Evolutionary conservation across 208 protist genomes (phyloP), one percentile per base, ranked within the genome.

Genomic region (Crithidia bombi): DNA sequence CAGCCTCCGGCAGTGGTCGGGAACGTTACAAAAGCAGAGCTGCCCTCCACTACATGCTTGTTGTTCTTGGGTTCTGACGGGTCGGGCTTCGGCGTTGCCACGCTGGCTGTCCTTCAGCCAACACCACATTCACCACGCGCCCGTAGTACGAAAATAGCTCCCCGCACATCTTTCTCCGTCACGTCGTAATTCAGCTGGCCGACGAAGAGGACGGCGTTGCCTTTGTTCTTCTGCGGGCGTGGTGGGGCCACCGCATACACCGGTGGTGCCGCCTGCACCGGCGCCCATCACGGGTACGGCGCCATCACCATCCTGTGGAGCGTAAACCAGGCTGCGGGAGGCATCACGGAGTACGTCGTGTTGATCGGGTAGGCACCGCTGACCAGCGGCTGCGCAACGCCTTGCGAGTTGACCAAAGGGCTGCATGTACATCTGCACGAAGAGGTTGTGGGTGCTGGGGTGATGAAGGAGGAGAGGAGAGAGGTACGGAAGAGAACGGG

Each of bases 131-230:
- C 3, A 90, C 73, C 3, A 86, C 77, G 35, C 89, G 58, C 12
- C 85, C 87, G 62, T 92, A 92, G 75, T 83, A 92, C 44, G 78
- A 59, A 62, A 92, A 92, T 26, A 92, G 58, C 47, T 82, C 79
- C 26, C 44, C 64, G 3, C 74, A 92, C 70, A 35, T 92, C 83
- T 10, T 69, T 62, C 69, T 92, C 87, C 38, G 75, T 85, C 11
- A 82, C 81, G 25, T 90, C 82, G 55, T 85, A 90, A 75, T 85
- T 87, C 10, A 92, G 77, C 64, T 92, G 87, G 10, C 83, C 83
- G 12, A 92, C 82, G 70, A 90, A 92, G 12, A 92, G 72, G 5
- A 80, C 75, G 14, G 75, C 75, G 52, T 79, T 69, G 44, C 75
- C 75, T 19, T 73, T 67, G 30, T 70, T 75, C 43, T 69, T 70